A percentile compares a stretch with the other conserved stretches of the same genome.
Evolutionary conservation across 768 basidiomycete species (phyloP).

Genomic region (Phylloporus arenicola): DNA sequence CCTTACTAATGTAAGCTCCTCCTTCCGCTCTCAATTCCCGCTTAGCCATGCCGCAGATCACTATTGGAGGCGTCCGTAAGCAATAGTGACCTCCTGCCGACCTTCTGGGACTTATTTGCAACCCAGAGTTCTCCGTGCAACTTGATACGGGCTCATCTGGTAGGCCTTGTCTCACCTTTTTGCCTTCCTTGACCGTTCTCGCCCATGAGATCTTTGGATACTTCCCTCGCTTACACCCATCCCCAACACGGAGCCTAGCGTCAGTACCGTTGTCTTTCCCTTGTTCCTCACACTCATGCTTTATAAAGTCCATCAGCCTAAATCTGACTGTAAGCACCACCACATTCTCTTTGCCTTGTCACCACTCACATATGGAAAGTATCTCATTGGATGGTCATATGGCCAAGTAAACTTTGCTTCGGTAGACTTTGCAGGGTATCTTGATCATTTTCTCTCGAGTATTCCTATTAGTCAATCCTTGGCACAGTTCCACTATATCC

Average conservation of each 20-base stretch:
- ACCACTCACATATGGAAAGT: slow-evolving; percentile 37
- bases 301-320: slow-evolving; percentile 37
- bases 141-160: slow-evolving; percentile 72
- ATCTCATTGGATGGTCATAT: slow-evolving; percentile 75
- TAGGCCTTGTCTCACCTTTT: neutral
- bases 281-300: slow-evolving; percentile 3
- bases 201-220: slow-evolving; percentile 62
- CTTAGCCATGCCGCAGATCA: slow-evolving; percentile 43
- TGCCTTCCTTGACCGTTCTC: neutral
- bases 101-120: neutral
- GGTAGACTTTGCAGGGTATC: slow-evolving; percentile 67
- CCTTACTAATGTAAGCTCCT: slow-evolving; percentile 57
- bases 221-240: slow-evolving; percentile 42
- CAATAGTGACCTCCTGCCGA: neutral
- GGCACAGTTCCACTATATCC: slow-evolving; percentile 51
- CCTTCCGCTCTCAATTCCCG: neutral
- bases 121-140: slow-evolving; percentile 64
- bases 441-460: slow-evolving; percentile 5
- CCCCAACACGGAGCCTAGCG: slow-evolving; percentile 46
- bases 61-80: slow-evolving; percentile 58
- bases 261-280: slow-evolving; percentile 24
- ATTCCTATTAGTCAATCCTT: slow-evolving; percentile 7
- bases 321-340: slow-evolving; percentile 54
- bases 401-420: slow-evolving; percentile 60
- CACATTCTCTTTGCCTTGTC: neutral